A percentile compares a stretch with the other conserved stretches of the same genome.
Evolutionary conservation across 2,329 filamentous ascomycete species (phyloP).

Genomic region (Leptographium lundbergii): DNA sequence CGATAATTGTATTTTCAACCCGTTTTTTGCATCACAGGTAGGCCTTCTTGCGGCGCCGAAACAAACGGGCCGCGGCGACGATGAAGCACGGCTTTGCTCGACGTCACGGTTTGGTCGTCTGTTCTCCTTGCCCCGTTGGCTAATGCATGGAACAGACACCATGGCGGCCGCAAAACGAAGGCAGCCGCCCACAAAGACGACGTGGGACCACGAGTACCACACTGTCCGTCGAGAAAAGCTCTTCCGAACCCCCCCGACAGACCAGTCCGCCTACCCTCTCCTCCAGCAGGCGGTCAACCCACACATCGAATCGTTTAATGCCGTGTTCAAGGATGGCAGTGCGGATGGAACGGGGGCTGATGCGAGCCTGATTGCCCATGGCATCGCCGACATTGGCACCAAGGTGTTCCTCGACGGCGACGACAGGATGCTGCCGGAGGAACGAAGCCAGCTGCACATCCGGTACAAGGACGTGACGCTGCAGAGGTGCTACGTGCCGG

Average conservation of each 20-base stretch:
- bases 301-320: slow-evolving; percentile 93
- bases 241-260: slow-evolving; percentile 77
- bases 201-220: slow-evolving; percentile 79
- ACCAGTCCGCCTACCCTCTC: slow-evolving; percentile 77
- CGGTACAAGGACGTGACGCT: slow-evolving; percentile 71
- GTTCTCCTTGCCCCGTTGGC: not conserved
- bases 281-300: slow-evolving; percentile 78
- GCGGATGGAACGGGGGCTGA: not conserved
- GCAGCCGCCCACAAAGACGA: slow-evolving; percentile 40
- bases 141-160: not conserved
- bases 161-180: slow-evolving; percentile 12
- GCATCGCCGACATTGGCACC: slow-evolving; percentile 76
- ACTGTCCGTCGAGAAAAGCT: slow-evolving; percentile 77
- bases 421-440: slow-evolving; percentile 42
- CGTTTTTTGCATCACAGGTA: not conserved
- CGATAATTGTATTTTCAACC: not conserved
- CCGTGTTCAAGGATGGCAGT: slow-evolving; percentile 53
- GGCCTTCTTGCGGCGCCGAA: not conserved
- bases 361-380: slow-evolving; percentile 50
- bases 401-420: slow-evolving; percentile 80
- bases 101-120: not conserved
- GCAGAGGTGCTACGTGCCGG: slow-evolving; percentile 67
- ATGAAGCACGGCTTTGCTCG: not conserved
- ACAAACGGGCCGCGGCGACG: not conserved
- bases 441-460: slow-evolving; percentile 64